Conservation (phyloP, 306 rosid species). For the Sesbania bispinosa region DNA sequence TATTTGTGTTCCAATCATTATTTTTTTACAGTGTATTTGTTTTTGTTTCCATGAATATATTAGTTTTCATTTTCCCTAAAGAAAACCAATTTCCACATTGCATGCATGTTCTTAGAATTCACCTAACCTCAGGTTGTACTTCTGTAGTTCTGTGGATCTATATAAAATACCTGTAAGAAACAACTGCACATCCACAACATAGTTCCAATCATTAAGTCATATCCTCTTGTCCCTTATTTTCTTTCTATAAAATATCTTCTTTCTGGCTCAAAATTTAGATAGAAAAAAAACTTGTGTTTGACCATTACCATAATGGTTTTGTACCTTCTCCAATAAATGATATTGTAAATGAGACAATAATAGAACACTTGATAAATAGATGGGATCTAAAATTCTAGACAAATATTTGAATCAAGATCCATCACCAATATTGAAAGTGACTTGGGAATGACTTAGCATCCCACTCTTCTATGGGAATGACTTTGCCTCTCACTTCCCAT, state of each 20-base stretch:
- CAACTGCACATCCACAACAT: neutral
- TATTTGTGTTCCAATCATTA: constrained; percentile 2
- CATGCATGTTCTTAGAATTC: neutral
- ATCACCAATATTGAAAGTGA: constrained; percentile 1
- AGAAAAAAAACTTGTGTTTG: neutral
- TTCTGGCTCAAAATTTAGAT: neutral
- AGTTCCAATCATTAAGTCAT: neutral
- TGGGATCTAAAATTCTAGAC: no score
- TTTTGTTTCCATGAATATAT: neutral
- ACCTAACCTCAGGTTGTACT: neutral
- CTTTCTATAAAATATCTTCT: neutral
- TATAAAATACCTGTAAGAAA: neutral
- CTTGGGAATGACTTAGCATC: neutral
- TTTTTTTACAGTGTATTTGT: constrained; percentile 12
- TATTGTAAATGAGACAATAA: no score
- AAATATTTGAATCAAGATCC: neutral
- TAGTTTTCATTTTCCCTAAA: neutral
- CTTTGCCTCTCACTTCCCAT: neutral
- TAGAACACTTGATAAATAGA: no score
- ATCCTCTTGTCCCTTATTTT: neutral
- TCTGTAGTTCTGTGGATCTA: neutral
- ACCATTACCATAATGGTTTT: neutral
- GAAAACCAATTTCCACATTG: neutral
- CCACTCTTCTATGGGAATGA: neutral
- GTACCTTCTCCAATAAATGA: neutral